Evolutionary conservation across 192 early-diverging fungal genomes (phyloP), one percentile per base, ranked within the genome.

Genomic region (Dispira parvispora): DNA sequence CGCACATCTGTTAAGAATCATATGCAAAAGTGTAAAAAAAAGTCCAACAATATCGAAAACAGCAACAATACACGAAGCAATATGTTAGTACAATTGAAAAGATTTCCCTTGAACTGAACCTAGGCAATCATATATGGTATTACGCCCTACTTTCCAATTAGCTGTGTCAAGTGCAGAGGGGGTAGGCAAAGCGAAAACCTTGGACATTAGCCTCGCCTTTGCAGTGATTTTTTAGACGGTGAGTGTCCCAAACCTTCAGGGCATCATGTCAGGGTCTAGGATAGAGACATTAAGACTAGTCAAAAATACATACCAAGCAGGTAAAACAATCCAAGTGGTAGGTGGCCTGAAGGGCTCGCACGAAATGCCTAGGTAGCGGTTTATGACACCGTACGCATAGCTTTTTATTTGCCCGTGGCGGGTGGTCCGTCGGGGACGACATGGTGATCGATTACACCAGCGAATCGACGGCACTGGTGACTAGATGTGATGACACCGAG

Each of bases 321-420:
- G 83, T 84, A 63, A 99, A 96, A 68, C 96, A 99, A 53, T 95
- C 87, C 45, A 94, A 77, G 73, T 99, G 96, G 73, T 84, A 97
- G 60, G 85, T 82, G 20, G 78, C 78, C 50, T 81, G 80, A 52
- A 90, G 67, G 13, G 94, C 88, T n/a, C 89, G 78, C 53, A 99
- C 92, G 77, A 90, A 89, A 68, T 94, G 92, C 54, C 89, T 89
- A 32, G 84, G 77, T 64, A 98, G 83, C 61, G 75, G 66, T 55
- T 76, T 69, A 16, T 71, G 71, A 68, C 95, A 98, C 57, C 77
- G 73, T 12, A 78, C 69, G 63, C 91, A 94, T 4, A 69, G 64
- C 9, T 76, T 57, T 46, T 68, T 61, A 27, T 14, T 68, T 4
- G 43, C 57, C 32, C 32, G 57, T 16, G 57, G 27, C 26, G 38